A percentile compares a stretch with the other conserved stretches of the same genome.
phyloP scores from a whole-genome alignment of 2,329 filamentous ascomycete species.

The Colletotrichum eleusines region DNA sequence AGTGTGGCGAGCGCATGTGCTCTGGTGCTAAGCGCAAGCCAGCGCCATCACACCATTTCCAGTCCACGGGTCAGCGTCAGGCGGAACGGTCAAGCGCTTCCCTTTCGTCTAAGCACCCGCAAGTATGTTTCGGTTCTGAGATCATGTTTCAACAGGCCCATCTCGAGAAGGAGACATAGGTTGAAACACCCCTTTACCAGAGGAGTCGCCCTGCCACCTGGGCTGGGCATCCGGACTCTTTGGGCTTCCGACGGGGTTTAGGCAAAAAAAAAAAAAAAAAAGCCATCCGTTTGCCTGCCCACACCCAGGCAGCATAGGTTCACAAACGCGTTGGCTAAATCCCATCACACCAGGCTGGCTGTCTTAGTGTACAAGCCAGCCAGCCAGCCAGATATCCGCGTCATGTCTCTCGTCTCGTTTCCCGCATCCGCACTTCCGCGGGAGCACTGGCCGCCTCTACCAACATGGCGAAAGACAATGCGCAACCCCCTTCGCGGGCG shows the following conservation, averaged over 20 bases:
- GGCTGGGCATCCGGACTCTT: background rate
- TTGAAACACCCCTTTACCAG: background rate
- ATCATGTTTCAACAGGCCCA: constrained; percentile 36
- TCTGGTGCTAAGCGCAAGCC: constrained; percentile 16
- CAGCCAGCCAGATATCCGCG: constrained; percentile 22
- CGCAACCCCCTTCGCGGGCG: constrained; percentile 24
- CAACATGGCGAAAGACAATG: constrained; percentile 26
- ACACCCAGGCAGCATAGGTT: background rate
- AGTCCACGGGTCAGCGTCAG: constrained; percentile 32
- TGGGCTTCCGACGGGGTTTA: background rate
- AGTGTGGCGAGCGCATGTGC: constrained; percentile 24
- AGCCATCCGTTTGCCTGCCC: constrained; percentile 17
- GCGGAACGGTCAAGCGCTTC: constrained; percentile 32
- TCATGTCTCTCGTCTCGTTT: constrained; percentile 41
- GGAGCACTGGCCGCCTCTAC: constrained; percentile 28
- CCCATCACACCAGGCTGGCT: constrained; percentile 8
- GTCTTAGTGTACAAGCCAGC: background rate
- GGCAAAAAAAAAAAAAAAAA: background rate
- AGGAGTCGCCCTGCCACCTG: background rate
- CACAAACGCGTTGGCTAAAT: constrained; percentile 25
- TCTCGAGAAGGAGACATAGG: constrained; percentile 7
- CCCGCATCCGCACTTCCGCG: constrained; percentile 38
- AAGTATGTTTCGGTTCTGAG: constrained; percentile 30
- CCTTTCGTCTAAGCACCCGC: constrained; percentile 25
- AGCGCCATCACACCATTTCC: constrained; percentile 30